Evolutionary conservation across 192 early-diverging fungal genomes (phyloP).

Genomic region (Dissophora globulifera): DNA sequence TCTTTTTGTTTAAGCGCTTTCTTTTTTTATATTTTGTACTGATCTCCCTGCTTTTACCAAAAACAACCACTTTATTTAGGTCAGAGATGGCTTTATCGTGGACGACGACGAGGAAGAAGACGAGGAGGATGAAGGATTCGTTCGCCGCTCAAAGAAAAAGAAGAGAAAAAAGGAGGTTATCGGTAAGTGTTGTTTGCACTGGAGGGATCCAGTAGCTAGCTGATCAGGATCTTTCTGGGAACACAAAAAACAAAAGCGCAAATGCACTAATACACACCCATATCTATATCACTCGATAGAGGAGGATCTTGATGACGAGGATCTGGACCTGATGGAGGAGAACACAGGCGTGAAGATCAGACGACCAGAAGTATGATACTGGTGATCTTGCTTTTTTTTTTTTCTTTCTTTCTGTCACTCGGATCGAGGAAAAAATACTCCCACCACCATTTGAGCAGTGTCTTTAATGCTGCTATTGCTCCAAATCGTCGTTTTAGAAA

Average conservation of each 20-base stretch:
- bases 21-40: too few relatives aligned
- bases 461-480: too few relatives aligned
- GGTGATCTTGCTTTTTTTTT: too few relatives aligned
- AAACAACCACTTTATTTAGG: too few relatives aligned
- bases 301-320: slow-evolving; percentile 91
- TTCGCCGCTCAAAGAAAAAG: slow-evolving; percentile 48
- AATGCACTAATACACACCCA: background rate
- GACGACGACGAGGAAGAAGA: slow-evolving; percentile 80
- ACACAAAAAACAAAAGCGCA: background rate
- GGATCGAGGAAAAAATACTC: too few relatives aligned
- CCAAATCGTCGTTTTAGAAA: too few relatives aligned
- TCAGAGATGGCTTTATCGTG: slow-evolving; percentile 77
- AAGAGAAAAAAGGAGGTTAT: slow-evolving; percentile 64
- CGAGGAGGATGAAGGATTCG: slow-evolving; percentile 58
- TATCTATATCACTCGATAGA: slow-evolving; percentile 56
- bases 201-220: slow-evolving; percentile 1
- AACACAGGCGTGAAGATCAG: slow-evolving; percentile 77
- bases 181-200: slow-evolving; percentile 53
- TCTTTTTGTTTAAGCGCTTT: too few relatives aligned
- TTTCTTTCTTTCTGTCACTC: too few relatives aligned
- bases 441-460: too few relatives aligned
- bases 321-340: slow-evolving; percentile 90
- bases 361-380: slow-evolving; percentile 54
- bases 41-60: too few relatives aligned
- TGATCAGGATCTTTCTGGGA: background rate